Evolutionary conservation across 2,329 filamentous ascomycete genomes (phyloP).

Genomic region (Arthroderma sp.): DNA sequence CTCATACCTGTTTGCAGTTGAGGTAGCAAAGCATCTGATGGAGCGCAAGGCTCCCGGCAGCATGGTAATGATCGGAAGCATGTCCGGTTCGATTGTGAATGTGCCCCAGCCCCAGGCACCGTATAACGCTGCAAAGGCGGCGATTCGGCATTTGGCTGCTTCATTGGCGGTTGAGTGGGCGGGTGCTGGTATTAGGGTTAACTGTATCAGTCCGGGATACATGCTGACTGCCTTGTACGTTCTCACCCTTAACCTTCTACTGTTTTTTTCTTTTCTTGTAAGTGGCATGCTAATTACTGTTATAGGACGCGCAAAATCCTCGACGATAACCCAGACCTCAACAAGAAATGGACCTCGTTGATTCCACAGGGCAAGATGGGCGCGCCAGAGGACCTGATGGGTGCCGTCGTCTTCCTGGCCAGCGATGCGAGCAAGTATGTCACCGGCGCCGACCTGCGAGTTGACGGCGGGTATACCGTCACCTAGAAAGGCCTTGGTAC

Average conservation of each 20-base stretch:
- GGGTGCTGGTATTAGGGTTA: slow-evolving; percentile 73
- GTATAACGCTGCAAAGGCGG: slow-evolving; percentile 89
- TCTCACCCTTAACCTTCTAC: no score
- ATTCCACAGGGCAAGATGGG: slow-evolving; percentile 95
- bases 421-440: slow-evolving; percentile 69
- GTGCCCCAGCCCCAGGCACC: slow-evolving; percentile 87
- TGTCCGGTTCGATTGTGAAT: slow-evolving; percentile 89
- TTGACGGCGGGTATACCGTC: slow-evolving; percentile 82
- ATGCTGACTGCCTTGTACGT: slow-evolving; percentile 88
- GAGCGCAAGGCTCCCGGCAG: slow-evolving; percentile 64
- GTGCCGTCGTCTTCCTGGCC: slow-evolving; percentile 74
- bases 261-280: neutral
- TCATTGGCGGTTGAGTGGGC: slow-evolving; percentile 94
- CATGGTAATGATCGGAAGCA: slow-evolving; percentile 91
- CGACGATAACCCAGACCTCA: slow-evolving; percentile 80
- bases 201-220: slow-evolving; percentile 90
- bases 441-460: slow-evolving; percentile 62
- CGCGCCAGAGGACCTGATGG: slow-evolving; percentile 81
- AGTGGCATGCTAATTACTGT: slow-evolving; percentile 1
- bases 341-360: slow-evolving; percentile 78
- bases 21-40: slow-evolving; percentile 80
- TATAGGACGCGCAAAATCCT: slow-evolving; percentile 81
- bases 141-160: slow-evolving; percentile 73
- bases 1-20: slow-evolving; percentile 76
- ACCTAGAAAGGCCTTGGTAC: slow-evolving; percentile 39